Evolutionary conservation across 108 stramenopile species (phyloP).

Genomic region (Aurantiochytrium sp.): DNA sequence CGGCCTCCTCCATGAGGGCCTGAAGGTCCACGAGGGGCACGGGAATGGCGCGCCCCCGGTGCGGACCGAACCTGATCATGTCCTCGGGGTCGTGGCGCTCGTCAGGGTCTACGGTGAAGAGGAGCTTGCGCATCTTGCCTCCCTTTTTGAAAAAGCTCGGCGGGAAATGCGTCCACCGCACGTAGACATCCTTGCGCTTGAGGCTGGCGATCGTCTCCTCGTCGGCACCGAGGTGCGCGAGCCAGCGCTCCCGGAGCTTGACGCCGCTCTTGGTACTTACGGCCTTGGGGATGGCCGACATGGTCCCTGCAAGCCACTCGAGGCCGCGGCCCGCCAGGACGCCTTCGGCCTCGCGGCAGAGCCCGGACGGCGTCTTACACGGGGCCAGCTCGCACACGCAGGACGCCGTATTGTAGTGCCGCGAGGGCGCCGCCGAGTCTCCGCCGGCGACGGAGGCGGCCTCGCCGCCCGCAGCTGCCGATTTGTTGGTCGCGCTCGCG

Average conservation of each 20-base stretch:
- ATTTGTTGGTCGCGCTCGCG: no score
- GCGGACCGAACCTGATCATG: background rate
- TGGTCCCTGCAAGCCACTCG: background rate
- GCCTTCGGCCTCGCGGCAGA: background rate
- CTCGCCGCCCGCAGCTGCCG: no score
- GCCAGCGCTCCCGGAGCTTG: slow-evolving; percentile 1
- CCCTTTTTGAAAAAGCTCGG: background rate
- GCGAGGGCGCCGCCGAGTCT: background rate
- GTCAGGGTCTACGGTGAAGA: background rate
- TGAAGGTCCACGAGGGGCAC: background rate
- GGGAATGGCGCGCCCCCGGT: background rate
- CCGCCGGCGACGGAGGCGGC: no score
- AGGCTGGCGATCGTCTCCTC: background rate
- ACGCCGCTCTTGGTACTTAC: background rate
- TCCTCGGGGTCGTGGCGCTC: background rate
- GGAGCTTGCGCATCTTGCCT: background rate
- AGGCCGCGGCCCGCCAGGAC: background rate
- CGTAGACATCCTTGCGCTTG: background rate
- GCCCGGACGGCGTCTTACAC: background rate
- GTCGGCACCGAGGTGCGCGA: background rate
- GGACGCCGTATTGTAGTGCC: background rate
- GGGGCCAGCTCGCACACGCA: background rate
- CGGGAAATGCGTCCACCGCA: slow-evolving; percentile 18
- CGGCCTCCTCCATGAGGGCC: background rate
- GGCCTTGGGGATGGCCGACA: background rate